Conservation (phyloP, 1,284 basidiomycete species). For the Leccinum pachyderme region DNA sequence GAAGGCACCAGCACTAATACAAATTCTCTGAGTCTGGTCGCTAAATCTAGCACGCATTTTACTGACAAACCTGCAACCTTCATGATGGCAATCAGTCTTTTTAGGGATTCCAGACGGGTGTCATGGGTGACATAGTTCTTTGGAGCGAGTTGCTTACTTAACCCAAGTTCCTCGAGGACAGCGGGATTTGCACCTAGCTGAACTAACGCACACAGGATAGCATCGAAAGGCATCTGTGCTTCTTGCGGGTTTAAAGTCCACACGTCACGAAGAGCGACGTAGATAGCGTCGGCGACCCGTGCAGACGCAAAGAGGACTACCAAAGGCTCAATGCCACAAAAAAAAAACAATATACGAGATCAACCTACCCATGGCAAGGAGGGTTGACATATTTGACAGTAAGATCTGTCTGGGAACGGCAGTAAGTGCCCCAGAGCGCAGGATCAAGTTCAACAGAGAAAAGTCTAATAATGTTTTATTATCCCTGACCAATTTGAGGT, state of each 20-base stretch:
- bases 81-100: constrained; percentile 45
- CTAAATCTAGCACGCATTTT: background rate
- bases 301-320: constrained; percentile 23
- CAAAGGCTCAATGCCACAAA: constrained; percentile 1
- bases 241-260: constrained; percentile 15
- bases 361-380: constrained; percentile 43
- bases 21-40: constrained; percentile 7
- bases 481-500: background rate
- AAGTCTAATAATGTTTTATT: constrained; percentile 36
- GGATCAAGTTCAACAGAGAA: constrained; percentile 36
- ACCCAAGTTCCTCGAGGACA: constrained; percentile 19
- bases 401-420: constrained; percentile 29
- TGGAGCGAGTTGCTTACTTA: background rate
- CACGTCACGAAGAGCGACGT: constrained; percentile 23
- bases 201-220: constrained; percentile 18
- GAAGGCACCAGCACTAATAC: constrained; percentile 37
- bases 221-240: constrained; percentile 17
- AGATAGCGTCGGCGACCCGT: constrained; percentile 22
- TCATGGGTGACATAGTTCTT: constrained; percentile 11
- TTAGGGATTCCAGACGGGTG: constrained; percentile 34
- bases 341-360: background rate
- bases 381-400: constrained; percentile 34
- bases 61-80: constrained; percentile 48
- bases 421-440: constrained; percentile 41
- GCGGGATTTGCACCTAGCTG: constrained; percentile 26